Evolutionary conservation across 2,329 filamentous ascomycete genomes (phyloP).

Genomic region (Penicillium sp.): DNA sequence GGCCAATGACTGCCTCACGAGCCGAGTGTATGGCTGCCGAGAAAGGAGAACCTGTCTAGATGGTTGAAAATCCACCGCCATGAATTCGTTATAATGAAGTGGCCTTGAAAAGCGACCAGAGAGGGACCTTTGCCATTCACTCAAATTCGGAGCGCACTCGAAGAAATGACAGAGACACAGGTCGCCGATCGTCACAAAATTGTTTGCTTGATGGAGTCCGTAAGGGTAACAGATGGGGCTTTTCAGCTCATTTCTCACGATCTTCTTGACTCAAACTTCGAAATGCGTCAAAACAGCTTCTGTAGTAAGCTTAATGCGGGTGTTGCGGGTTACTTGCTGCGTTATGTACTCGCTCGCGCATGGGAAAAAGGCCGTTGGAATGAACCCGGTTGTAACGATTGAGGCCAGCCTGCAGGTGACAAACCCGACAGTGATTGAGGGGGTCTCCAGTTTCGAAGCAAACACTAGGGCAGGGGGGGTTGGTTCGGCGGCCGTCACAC

Average conservation of each 20-base stretch:
- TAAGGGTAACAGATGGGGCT: not conserved
- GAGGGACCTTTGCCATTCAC: not conserved
- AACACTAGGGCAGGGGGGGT: conserved; percentile 8
- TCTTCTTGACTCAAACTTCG: not conserved
- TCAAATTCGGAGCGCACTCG: not conserved
- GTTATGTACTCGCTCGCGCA: conserved; percentile 8
- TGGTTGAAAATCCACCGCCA: not conserved
- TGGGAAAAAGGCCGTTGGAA: conserved; percentile 6
- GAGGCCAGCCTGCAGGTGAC: conserved; percentile 17
- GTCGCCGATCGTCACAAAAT: not conserved
- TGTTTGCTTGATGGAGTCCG: not conserved
- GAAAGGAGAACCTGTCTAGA: not conserved
- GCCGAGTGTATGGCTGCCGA: not conserved
- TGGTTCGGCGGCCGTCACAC: conserved; percentile 20
- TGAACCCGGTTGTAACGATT: conserved; percentile 6
- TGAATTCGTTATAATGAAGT: not conserved
- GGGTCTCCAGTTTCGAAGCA: not conserved
- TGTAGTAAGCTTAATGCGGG: not conserved
- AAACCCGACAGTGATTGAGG: conserved; percentile 3
- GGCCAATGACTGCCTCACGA: not conserved
- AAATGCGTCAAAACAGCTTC: not conserved
- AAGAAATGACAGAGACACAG: not conserved
- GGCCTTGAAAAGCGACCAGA: not conserved
- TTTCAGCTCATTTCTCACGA: not conserved
- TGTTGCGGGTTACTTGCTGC: conserved; percentile 2